phyloP scores from a whole-genome alignment of 805 yeast species.

The Candida piceae region DNA sequence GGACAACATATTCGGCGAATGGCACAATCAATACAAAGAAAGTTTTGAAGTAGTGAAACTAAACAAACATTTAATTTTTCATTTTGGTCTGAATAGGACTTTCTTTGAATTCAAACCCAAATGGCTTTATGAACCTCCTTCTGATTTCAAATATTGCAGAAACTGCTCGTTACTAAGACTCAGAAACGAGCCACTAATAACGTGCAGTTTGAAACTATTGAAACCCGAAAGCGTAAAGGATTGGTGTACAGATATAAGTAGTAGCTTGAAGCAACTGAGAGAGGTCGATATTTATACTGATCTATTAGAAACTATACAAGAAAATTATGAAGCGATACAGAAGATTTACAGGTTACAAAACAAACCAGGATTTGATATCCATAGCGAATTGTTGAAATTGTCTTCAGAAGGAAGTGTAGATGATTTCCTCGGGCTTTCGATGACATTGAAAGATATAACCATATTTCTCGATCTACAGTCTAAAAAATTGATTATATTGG shows the following conservation, averaged over 20 bases:
- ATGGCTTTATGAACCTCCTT: slow-evolving; percentile 40
- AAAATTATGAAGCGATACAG: slow-evolving; percentile 11
- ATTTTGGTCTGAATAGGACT: no score
- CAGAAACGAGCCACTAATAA: slow-evolving; percentile 29
- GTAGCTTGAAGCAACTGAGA: background rate
- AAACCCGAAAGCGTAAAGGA: slow-evolving; percentile 24
- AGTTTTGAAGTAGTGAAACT: slow-evolving; percentile 8
- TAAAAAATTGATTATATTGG: slow-evolving; percentile 31
- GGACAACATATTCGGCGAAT: slow-evolving; percentile 18
- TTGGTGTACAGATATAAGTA: slow-evolving; percentile 31
- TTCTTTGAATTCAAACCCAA: slow-evolving; percentile 47
- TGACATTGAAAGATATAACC: slow-evolving; percentile 53
- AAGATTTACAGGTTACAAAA: slow-evolving; percentile 31
- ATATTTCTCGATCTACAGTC: slow-evolving; percentile 37
- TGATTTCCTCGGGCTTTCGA: slow-evolving; percentile 35
- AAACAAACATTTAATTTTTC: no score
- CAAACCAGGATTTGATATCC: slow-evolving; percentile 26
- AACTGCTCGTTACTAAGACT: slow-evolving; percentile 38
- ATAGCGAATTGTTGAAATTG: slow-evolving; percentile 25
- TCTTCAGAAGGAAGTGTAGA: slow-evolving; percentile 36
- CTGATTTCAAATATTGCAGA: slow-evolving; percentile 33
- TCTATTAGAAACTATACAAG: slow-evolving; percentile 4
- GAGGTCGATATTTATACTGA: slow-evolving; percentile 1
- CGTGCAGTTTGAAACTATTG: slow-evolving; percentile 39
- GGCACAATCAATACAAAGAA: background rate